Evolutionary conservation across 2,329 filamentous ascomycete genomes (phyloP).

Genomic region (Orbilia ellipsospora): DNA sequence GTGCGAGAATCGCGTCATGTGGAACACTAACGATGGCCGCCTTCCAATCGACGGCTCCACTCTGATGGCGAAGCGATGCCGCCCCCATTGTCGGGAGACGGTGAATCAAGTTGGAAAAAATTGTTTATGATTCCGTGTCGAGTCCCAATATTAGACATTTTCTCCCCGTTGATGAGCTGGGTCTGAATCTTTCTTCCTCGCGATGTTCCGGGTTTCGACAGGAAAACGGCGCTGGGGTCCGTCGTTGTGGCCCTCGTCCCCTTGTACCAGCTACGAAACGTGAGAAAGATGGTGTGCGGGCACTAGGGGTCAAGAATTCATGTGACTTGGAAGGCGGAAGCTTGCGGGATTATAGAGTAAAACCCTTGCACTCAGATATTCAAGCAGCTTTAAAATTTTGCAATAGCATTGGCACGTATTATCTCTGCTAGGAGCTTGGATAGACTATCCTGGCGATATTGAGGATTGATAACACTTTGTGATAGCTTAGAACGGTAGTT

Average conservation of each 20-base stretch:
- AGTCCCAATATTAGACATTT: too few species aligned
- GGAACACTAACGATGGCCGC: conserved; percentile 37
- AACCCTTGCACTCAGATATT: conserved; percentile 17
- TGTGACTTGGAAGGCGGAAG: conserved; percentile 51
- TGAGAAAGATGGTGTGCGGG: conserved; percentile 39
- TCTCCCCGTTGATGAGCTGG: not conserved
- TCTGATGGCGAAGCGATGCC: conserved; percentile 42
- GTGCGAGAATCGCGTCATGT: conserved; percentile 52
- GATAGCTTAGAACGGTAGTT: not conserved
- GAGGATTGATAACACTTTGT: not conserved
- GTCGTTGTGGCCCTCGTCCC: conserved; percentile 14
- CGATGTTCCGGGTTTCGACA: conserved; percentile 28
- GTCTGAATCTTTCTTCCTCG: not conserved
- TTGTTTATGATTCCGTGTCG: too few species aligned
- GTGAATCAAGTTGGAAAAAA: conserved; percentile 27
- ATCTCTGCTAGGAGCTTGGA: conserved; percentile 1
- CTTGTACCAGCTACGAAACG: conserved; percentile 6
- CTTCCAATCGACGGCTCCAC: conserved; percentile 20
- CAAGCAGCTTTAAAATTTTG: conserved; percentile 13
- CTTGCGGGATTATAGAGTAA: conserved; percentile 52
- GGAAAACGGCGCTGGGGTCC: conserved; percentile 15
- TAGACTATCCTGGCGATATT: not conserved
- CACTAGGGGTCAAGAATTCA: conserved; percentile 31
- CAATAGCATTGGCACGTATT: conserved; percentile 14
- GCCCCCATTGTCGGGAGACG: conserved; percentile 49